Evolutionary conservation across 2,329 filamentous ascomycete species (phyloP).

Genomic region (Sporothrix dimorphospora): DNA sequence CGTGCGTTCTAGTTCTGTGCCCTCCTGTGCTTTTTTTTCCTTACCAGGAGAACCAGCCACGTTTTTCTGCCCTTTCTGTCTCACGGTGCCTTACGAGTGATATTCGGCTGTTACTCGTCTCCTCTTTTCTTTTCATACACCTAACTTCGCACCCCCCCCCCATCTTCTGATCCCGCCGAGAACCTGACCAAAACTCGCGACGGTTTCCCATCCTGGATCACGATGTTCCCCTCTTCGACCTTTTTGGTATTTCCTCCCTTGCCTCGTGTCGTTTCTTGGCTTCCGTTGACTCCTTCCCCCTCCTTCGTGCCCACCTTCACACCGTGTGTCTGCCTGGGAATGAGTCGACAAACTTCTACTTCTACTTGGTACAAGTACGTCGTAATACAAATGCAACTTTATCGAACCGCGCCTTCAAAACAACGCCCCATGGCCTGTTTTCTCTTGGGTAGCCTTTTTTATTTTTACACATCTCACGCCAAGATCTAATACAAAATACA

Average conservation of each 20-base stretch:
- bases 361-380: too few species aligned
- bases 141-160: background rate
- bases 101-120: background rate
- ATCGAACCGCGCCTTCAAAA: conserved; percentile 4
- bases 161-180: background rate
- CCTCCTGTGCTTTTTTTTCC: background rate
- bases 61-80: background rate
- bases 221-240: background rate
- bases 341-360: background rate
- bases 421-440: background rate
- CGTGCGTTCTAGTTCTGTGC: too few species aligned
- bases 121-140: background rate
- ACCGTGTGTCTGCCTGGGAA: background rate
- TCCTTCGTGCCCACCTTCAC: too few species aligned
- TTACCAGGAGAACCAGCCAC: too few species aligned
- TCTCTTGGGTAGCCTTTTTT: too few species aligned
- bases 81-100: background rate
- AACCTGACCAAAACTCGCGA: background rate
- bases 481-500: conserved; percentile 2
- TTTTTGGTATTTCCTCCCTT: background rate
- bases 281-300: background rate
- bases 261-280: background rate
- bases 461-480: conserved; percentile 13
- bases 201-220: conserved; percentile 1
- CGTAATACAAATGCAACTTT: background rate